Percentiles rank a stretch among this genome's conserved stretches.
phyloP scores from a whole-genome alignment of 2,329 filamentous ascomycete species.

The Tolypocladium nubicola region DNA sequence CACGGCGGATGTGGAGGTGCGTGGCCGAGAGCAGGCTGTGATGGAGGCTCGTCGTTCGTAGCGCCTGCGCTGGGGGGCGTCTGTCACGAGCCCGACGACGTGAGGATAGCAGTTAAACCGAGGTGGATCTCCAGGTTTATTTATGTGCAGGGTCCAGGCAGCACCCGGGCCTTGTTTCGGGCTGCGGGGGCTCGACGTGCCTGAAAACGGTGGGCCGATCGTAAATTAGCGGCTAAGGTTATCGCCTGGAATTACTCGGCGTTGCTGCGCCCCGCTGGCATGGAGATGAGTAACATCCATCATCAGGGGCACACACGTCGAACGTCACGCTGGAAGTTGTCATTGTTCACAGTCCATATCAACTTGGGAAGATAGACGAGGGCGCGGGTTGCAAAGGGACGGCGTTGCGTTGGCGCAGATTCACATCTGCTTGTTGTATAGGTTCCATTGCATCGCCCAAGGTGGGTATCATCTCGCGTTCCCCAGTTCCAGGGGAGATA shows the following conservation, averaged over 20 bases:
- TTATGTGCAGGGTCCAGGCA: neutral
- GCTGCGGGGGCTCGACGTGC: neutral
- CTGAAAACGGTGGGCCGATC: neutral
- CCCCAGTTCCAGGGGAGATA: neutral
- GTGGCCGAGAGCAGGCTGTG: neutral
- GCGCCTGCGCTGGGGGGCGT: neutral
- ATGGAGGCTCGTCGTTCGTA: neutral
- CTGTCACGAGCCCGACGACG: neutral
- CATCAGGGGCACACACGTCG: neutral
- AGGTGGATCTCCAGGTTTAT: neutral
- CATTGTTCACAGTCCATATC: neutral
- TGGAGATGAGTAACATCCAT: neutral
- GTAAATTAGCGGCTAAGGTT: neutral
- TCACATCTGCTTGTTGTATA: neutral
- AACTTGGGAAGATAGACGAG: neutral
- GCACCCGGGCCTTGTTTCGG: neutral
- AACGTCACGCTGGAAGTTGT: neutral
- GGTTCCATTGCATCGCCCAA: neutral
- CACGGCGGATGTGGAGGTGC: constrained; percentile 1
- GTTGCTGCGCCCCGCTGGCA: neutral
- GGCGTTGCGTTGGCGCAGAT: neutral
- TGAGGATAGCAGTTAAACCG: neutral
- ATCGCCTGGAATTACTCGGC: neutral
- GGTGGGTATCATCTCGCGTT: neutral
- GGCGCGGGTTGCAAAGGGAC: neutral